Conservation (phyloP, 164 flowering plant genomes). For the Tetrastigma voinierianum region DNA sequence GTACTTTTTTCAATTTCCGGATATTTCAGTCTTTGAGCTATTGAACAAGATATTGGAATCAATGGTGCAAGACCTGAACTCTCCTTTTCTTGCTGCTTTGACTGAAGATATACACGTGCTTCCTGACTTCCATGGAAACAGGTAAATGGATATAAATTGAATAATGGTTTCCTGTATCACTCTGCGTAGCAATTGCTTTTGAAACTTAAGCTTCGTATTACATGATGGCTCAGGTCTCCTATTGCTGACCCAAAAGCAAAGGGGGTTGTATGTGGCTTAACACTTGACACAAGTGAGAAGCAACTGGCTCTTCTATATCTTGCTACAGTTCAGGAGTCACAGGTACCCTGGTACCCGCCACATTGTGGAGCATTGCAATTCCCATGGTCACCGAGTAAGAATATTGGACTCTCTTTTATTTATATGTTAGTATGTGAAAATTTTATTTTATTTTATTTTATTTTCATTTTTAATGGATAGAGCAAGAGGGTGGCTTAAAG, state of each 20-base stretch:
- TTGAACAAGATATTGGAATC: constrained; percentile 69
- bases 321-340: constrained; percentile 90
- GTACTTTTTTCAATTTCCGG: constrained; percentile 35
- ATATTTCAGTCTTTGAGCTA: constrained; percentile 61
- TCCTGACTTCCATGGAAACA: constrained; percentile 97
- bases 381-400: constrained; percentile 89
- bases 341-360: constrained; percentile 98
- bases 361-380: constrained; percentile 93
- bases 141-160: constrained; percentile 31
- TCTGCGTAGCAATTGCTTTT: not conserved
- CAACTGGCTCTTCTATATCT: constrained; percentile 86
- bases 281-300: constrained; percentile 86
- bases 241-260: constrained; percentile 90
- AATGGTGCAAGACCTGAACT: constrained; percentile 47
- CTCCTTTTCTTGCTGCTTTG: constrained; percentile 82
- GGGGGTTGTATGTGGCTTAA: constrained; percentile 71
- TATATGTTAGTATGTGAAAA: not conserved
- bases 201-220: not conserved
- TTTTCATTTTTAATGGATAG: not conserved
- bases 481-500: too few relatives aligned
- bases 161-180: constrained; percentile 5
- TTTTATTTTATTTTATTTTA: constrained; percentile 1
- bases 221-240: constrained; percentile 73
- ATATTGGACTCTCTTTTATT: not conserved
- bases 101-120: constrained; percentile 79